Percentiles rank a stretch among this genome's conserved stretches.
phyloP scores from a whole-genome alignment of 1,284 basidiomycete species.

The Pyrrhoderma lamaoense region DNA sequence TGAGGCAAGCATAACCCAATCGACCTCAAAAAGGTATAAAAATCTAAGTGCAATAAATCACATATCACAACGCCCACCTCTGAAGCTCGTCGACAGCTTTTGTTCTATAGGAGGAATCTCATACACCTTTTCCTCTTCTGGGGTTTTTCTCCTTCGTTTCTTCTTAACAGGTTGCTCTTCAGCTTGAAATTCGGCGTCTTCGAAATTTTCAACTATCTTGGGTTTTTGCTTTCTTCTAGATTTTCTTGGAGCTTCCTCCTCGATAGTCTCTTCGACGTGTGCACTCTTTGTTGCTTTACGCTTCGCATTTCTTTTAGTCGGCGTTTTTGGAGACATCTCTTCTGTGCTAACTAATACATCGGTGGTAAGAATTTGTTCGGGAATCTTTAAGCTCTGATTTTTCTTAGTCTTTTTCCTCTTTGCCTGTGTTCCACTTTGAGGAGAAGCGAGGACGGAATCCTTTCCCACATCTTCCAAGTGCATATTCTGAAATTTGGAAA shows the following conservation, averaged over 20 bases:
- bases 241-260: too few relatives aligned
- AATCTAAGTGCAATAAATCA: neutral
- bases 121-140: conserved; percentile 53
- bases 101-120: conserved; percentile 62
- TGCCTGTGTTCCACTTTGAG: too few relatives aligned
- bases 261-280: neutral
- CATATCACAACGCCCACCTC: conserved; percentile 32
- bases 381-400: too few relatives aligned
- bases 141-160: conserved; percentile 37
- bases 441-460: too few relatives aligned
- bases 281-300: neutral
- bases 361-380: too few relatives aligned
- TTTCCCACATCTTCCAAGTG: too few relatives aligned
- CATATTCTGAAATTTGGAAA: too few relatives aligned
- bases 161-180: conserved; percentile 19
- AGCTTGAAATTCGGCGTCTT: neutral
- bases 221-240: too few relatives aligned
- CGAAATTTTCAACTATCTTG: neutral
- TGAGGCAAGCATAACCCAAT: conserved; percentile 80
- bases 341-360: too few relatives aligned
- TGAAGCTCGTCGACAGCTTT: conserved; percentile 55
- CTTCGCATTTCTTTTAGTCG: neutral
- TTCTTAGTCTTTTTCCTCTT: too few relatives aligned
- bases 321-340: too few relatives aligned
- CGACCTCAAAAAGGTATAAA: conserved; percentile 32